These are phyloP conservation scores for Pestalotiopsis sp. DNA, from an alignment of 2,329 filamentous ascomycete genomes.

Conservation along the genomic window DNA sequence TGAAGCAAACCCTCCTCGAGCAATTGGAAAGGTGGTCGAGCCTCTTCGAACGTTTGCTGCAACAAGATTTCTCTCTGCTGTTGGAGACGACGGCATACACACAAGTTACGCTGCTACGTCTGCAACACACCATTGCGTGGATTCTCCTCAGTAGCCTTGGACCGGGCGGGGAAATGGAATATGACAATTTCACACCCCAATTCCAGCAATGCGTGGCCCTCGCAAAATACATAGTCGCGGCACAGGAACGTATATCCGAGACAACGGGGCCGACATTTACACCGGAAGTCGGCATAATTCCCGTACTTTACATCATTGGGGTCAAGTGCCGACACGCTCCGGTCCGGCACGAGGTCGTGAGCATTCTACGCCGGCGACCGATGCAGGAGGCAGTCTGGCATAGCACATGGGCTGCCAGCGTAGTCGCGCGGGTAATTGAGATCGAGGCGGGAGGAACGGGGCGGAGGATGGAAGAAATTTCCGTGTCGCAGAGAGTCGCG, in stretches of 20 bases:
- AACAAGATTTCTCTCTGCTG: conserved; percentile 18
- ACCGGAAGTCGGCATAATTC: conserved; percentile 35
- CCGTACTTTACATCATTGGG: conserved; percentile 38
- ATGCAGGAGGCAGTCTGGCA: conserved; percentile 38
- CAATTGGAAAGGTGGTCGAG: conserved; percentile 30
- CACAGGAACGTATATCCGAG: conserved; percentile 26
- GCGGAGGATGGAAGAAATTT: conserved; percentile 30
- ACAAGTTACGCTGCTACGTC: conserved; percentile 31
- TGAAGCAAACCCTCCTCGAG: conserved; percentile 20
- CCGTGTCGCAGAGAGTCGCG: conserved; percentile 32
- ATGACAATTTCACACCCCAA: conserved; percentile 31
- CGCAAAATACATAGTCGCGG: conserved; percentile 24
- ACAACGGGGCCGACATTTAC: conserved; percentile 33
- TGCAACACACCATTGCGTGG: conserved; percentile 34
- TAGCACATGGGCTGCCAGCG: conserved; percentile 30
- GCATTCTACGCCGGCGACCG: conserved; percentile 25
- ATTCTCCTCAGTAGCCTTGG: conserved; percentile 28
- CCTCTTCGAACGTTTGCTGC: conserved; percentile 30
- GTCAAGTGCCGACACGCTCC: conserved; percentile 37
- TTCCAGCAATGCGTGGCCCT: conserved; percentile 31
- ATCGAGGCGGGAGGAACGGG: conserved; percentile 33
- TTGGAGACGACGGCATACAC: conserved; percentile 16
- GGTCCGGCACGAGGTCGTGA: conserved; percentile 33
- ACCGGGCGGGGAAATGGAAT: conserved; percentile 31
- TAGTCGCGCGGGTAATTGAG: conserved; percentile 37